phyloP scores from a whole-genome alignment of 2,329 filamentous ascomycete species.

The Epichloe sp. region DNA sequence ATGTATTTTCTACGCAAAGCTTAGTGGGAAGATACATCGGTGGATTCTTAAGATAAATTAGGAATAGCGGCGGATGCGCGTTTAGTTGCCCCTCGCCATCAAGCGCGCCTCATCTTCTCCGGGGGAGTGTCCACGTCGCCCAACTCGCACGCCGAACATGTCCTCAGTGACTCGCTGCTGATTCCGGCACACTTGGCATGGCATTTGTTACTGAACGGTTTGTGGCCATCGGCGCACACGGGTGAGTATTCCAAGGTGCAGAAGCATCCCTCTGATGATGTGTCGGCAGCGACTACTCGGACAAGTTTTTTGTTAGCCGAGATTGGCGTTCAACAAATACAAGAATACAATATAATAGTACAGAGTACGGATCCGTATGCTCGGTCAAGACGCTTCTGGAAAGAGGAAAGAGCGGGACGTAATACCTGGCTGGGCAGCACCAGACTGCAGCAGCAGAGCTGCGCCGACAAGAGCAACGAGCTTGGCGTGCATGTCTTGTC shows the following conservation, averaged over 20 bases:
- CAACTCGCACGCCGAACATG: neutral
- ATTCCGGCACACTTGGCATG: neutral
- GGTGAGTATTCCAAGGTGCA: too few relatives aligned
- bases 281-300: too few relatives aligned
- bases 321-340: neutral
- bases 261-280: neutral
- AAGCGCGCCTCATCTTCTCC: too few relatives aligned
- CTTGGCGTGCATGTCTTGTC: conserved; percentile 50
- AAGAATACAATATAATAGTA: neutral
- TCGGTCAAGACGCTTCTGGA: too few relatives aligned
- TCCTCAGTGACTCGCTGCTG: neutral
- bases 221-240: neutral
- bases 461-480: conserved; percentile 52
- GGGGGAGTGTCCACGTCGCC: neutral
- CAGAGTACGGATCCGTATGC: too few relatives aligned
- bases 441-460: conserved; percentile 36
- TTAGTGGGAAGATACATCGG: too few relatives aligned
- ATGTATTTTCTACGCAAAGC: too few relatives aligned
- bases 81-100: too few relatives aligned
- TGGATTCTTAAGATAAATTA: too few relatives aligned
- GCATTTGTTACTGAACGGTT: neutral
- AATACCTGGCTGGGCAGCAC: conserved; percentile 50
- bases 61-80: too few relatives aligned
- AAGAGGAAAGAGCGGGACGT: neutral
- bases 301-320: too few relatives aligned